Evolutionary conservation across 2,329 filamentous ascomycete species (phyloP), one percentile per base, ranked within the genome.

Genomic region (Aspergillus tubingensis): DNA sequence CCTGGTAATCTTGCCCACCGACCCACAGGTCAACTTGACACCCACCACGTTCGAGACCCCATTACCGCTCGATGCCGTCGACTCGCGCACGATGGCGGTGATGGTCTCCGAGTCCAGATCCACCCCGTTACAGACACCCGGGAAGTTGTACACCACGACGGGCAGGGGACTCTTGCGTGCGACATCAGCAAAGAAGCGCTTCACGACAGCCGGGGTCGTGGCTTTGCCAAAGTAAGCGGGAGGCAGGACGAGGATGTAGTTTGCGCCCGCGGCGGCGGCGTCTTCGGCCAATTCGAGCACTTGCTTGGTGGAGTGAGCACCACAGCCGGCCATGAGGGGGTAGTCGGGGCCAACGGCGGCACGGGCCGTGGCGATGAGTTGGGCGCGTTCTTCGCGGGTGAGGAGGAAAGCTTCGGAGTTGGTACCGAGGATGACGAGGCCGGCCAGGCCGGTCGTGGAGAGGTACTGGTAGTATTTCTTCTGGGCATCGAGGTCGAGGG

Each of bases 101-200:
- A 90, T 86, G 0, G 82, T 81, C 53, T 85, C 86, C 2, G 86
- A 88, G 72, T 89, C 87, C 23, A 91, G 77, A 70, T 91, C 88
- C 3, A 90, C 78, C 23, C 88, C 88, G 64, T 88, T 88, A 68
- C 85, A 88, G 19, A 90, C 87, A 11, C 79, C 85, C 0, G 88
- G 88, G 75, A 90, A 90, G 73, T 90, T 89, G 74, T 89, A 89
- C 13, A 90, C 74, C 43, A 90, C 81, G 32, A 89, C 78, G 0
- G 86, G 86, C 2, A 90, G 72, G 2, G 81, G 74, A 2, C 79
- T 80, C 53, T 77, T 73, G n/a, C 73, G 72, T 0, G 85, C 84
- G 3, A 89, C 77, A 30, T 88, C 82, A 50, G 75, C 75, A 67
- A 83, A 89, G 77, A 89, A 90, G 52, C 78, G 75, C 67, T 83